Conservation (phyloP, 1,284 basidiomycete species). For the Cystobasidiaceae sp. region DNA sequence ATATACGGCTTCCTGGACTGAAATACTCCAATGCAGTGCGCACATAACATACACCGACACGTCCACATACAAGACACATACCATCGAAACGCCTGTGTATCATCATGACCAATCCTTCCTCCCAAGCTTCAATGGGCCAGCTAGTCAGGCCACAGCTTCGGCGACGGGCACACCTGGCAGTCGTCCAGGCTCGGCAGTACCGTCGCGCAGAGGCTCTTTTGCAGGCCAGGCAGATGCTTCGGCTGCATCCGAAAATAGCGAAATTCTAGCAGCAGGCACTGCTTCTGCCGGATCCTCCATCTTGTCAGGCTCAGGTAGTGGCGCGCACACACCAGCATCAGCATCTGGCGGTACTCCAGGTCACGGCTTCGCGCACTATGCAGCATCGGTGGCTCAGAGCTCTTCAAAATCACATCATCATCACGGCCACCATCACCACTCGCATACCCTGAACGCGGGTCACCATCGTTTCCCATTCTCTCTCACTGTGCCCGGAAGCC, state of each 20-base stretch:
- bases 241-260: no score
- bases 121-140: conserved; percentile 31
- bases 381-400: no score
- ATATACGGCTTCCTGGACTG: no score
- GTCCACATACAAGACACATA: conserved; percentile 31
- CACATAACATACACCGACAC: conserved; percentile 35
- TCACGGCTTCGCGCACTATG: no score
- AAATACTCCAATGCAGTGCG: no score
- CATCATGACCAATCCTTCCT: conserved; percentile 37
- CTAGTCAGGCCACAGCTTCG: neutral
- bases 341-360: no score
- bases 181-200: conserved; percentile 24
- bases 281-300: no score
- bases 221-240: no score
- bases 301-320: no score
- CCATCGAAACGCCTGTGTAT: conserved; percentile 38
- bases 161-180: neutral
- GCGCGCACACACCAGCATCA: no score
- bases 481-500: conserved; percentile 68
- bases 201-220: neutral
- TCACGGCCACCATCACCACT: conserved; percentile 61
- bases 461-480: conserved; percentile 84
- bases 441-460: conserved; percentile 80
- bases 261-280: no score
- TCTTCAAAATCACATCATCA: conserved; percentile 47